phyloP scores from a whole-genome alignment of 2,329 filamentous ascomycete genomes.

The Trichoderma aggressivum region DNA sequence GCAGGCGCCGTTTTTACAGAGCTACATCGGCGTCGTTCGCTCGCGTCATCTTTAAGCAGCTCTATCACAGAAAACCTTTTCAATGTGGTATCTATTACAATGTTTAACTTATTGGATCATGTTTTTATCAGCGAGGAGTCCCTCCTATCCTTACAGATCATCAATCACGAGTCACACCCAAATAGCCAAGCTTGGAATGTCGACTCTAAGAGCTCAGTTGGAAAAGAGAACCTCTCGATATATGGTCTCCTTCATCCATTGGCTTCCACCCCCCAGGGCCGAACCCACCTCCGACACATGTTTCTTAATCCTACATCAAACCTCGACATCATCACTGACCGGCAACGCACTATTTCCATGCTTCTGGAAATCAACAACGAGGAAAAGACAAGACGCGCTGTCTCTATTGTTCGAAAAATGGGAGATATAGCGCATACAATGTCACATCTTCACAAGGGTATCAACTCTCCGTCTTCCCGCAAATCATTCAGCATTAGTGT shows the following conservation, averaged over 20 bases:
- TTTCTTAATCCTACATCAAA: constrained; percentile 78
- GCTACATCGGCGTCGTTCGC: constrained; percentile 59
- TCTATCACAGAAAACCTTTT: constrained; percentile 47
- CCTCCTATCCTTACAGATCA: constrained; percentile 76
- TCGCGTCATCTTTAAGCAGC: constrained; percentile 58
- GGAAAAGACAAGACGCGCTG: constrained; percentile 51
- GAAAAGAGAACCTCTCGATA: constrained; percentile 78
- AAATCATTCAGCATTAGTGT: constrained; percentile 60
- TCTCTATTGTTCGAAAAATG: constrained; percentile 63
- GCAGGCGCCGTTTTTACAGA: constrained; percentile 83
- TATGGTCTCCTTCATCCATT: constrained; percentile 78
- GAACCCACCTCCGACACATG: constrained; percentile 66
- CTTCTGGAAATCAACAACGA: constrained; percentile 68
- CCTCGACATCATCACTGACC: constrained; percentile 62
- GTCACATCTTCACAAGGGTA: constrained; percentile 71
- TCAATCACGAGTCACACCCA: constrained; percentile 78
- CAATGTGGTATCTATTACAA: constrained; percentile 62
- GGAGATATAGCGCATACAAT: constrained; percentile 72
- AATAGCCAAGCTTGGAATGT: constrained; percentile 71
- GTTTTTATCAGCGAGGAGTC: constrained; percentile 84
- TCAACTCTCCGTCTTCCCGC: constrained; percentile 50
- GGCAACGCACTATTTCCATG: constrained; percentile 65
- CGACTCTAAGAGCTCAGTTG: constrained; percentile 45
- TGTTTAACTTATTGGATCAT: constrained; percentile 63
- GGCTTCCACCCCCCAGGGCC: constrained; percentile 76